Base-by-base conservation (phyloP, 192 early-diverging fungal species). In the Borealophlyctis nickersoniae region DNA sequence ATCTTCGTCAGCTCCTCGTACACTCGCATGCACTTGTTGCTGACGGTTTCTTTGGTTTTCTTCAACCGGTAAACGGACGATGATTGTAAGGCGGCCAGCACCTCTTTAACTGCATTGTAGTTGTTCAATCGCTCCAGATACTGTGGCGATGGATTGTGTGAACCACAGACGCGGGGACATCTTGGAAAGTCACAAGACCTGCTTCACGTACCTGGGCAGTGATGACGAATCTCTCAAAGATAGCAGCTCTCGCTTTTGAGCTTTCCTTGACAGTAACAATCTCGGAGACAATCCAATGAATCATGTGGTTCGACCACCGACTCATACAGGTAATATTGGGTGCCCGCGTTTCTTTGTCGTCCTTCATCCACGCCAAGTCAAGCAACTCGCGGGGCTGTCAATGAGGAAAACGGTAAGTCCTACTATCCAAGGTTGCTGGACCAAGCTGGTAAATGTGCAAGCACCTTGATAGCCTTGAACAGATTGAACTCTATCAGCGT, bases 41-140 rank as follows among this genome's bases (percentile, higher is more conserved):
- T 60, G 30, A 82, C 51, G 22, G 73, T 53, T 45, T 65, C 75
- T 49, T 82, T 82, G 0, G 83, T 85, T 50, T 81, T 81, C 51
- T 81, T 78, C 32, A 85, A 66, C 28, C 83, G 73, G 55, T 81
- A 83, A 4, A 85, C 67, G 0, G 81, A 65, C 35, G 76, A 73
- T 2, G 78, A 72, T 52, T 81, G 74, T 31, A 85, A 58, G 3
- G 83, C 83, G 4, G 81, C 83, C n/a, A 83, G 48, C 22, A 82
- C 62, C 61, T 85, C 83, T 61, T 79, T 77, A 24, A 85, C 74
- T 4, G 76, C 83, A 56, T 85, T 85, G 65, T 81, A 82, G 68
- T 85, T 85, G 56, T 79, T 75, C 31, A 85, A 56, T 28, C 73
- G 74, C 27, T 75, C 66, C 7, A 80, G 50, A 16, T 79, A 66